Percentiles rank a stretch among this genome's conserved stretches.
Conservation (phyloP, 2,329 filamentous ascomycete genomes). For the Beauveria asiatica region DNA sequence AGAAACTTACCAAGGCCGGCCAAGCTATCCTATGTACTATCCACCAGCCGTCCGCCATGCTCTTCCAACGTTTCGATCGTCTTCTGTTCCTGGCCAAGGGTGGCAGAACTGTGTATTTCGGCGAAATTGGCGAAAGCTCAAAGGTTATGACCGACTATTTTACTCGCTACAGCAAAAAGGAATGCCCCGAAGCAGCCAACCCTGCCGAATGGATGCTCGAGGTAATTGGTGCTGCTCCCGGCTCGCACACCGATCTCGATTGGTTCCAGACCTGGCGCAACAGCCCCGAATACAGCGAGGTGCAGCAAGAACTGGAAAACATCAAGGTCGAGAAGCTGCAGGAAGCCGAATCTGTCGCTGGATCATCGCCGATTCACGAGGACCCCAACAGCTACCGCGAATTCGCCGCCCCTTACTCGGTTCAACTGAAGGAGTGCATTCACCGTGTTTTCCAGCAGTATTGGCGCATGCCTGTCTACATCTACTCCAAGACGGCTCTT, state of each 20-base stretch:
- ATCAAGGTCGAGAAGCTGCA: conserved; percentile 42
- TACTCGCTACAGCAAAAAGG: conserved; percentile 57
- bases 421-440: conserved; percentile 60
- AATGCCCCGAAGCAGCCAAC: conserved; percentile 62
- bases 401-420: conserved; percentile 67
- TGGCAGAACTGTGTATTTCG: conserved; percentile 74
- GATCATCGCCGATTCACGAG: conserved; percentile 20
- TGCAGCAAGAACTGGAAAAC: conserved; percentile 48
- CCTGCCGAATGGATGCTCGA: conserved; percentile 75
- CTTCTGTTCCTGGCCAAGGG: conserved; percentile 70
- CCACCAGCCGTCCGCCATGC: conserved; percentile 90
- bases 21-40: conserved; percentile 96
- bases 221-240: conserved; percentile 55
- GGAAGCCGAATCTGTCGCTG: conserved; percentile 13
- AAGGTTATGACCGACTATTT: conserved; percentile 65
- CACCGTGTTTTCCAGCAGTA: conserved; percentile 81
- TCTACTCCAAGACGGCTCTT: conserved; percentile 71
- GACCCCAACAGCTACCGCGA: conserved; percentile 52
- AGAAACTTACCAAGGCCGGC: conserved; percentile 81
- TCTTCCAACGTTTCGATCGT: conserved; percentile 85
- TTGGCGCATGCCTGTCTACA: conserved; percentile 83
- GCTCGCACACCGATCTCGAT: conserved; percentile 53
- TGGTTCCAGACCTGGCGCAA: conserved; percentile 57
- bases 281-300: conserved; percentile 45
- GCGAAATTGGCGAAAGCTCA: conserved; percentile 66